These are phyloP conservation scores for Xylogone sp. DNA, from an alignment of 2,329 filamentous ascomycete species.

Conservation along the genomic window DNA sequence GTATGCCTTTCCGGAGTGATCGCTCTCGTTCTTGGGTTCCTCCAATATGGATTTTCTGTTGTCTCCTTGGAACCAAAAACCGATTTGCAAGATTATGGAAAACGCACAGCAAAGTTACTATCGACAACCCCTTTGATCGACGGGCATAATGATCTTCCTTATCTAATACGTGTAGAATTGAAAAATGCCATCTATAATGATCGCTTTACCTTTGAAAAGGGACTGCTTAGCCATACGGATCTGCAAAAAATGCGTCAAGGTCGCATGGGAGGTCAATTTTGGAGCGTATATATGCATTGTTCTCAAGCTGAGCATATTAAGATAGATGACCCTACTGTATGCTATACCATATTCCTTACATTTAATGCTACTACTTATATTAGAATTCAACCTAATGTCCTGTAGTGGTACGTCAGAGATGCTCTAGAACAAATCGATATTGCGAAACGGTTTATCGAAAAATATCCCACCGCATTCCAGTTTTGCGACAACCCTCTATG, in stretches of 20 bases:
- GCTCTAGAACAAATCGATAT: constrained; percentile 57
- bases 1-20: no score
- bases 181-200: constrained; percentile 26
- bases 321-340: constrained; percentile 18
- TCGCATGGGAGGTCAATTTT: constrained; percentile 27
- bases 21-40: no score
- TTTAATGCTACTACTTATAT: not conserved
- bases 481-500: constrained; percentile 14
- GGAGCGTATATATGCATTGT: constrained; percentile 27
- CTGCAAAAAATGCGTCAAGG: constrained; percentile 22
- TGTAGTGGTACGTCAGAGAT: constrained; percentile 35
- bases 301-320: constrained; percentile 10
- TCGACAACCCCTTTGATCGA: constrained; percentile 26
- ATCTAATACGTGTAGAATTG: constrained; percentile 22
- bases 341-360: constrained; percentile 6
- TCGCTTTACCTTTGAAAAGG: constrained; percentile 15
- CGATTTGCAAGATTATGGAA: constrained; percentile 11
- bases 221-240: constrained; percentile 24
- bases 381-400: not conserved
- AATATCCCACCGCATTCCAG: constrained; percentile 18
- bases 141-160: constrained; percentile 30
- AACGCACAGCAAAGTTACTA: constrained; percentile 14
- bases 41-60: no score
- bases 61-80: no score
- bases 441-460: constrained; percentile 43